Conservation (phyloP, 1,284 basidiomycete species). For the Malassezia psittaci region DNA sequence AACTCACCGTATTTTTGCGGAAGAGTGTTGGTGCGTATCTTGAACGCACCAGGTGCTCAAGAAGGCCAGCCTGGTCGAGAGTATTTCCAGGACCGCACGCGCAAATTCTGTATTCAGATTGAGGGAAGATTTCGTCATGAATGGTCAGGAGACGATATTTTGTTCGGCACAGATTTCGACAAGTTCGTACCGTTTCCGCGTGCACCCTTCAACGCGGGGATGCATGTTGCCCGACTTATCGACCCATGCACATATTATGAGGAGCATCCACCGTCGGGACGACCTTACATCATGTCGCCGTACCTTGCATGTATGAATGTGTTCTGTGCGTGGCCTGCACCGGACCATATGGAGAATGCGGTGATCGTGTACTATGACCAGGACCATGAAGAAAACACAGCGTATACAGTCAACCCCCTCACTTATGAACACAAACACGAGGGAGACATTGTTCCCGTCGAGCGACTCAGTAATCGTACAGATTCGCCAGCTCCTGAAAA, state of each 20-base stretch:
- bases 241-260: slow-evolving; percentile 46
- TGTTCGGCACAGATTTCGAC: slow-evolving; percentile 44
- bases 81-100: slow-evolving; percentile 42
- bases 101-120: slow-evolving; percentile 50
- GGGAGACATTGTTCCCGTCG: slow-evolving; percentile 47
- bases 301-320: slow-evolving; percentile 50
- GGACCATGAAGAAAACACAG: slow-evolving; percentile 9
- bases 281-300: slow-evolving; percentile 51
- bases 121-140: slow-evolving; percentile 49
- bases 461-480: slow-evolving; percentile 25
- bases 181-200: slow-evolving; percentile 43
- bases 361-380: slow-evolving; percentile 45
- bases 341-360: slow-evolving; percentile 42
- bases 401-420: slow-evolving; percentile 15
- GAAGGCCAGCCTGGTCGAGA: slow-evolving; percentile 36
- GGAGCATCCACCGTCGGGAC: slow-evolving; percentile 44
- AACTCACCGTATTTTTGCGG: slow-evolving; percentile 49
- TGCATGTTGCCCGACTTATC: slow-evolving; percentile 48
- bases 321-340: slow-evolving; percentile 48
- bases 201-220: slow-evolving; percentile 49
- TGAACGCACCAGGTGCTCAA: slow-evolving; percentile 46
- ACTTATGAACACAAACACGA: slow-evolving; percentile 27
- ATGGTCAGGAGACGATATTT: slow-evolving; percentile 33
- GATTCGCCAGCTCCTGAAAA: slow-evolving; percentile 20
- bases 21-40: slow-evolving; percentile 49